Evolutionary conservation across 2,329 filamentous ascomycete genomes (phyloP), one percentile per base, ranked within the genome.

Genomic region (Xylariaceae sp.): DNA sequence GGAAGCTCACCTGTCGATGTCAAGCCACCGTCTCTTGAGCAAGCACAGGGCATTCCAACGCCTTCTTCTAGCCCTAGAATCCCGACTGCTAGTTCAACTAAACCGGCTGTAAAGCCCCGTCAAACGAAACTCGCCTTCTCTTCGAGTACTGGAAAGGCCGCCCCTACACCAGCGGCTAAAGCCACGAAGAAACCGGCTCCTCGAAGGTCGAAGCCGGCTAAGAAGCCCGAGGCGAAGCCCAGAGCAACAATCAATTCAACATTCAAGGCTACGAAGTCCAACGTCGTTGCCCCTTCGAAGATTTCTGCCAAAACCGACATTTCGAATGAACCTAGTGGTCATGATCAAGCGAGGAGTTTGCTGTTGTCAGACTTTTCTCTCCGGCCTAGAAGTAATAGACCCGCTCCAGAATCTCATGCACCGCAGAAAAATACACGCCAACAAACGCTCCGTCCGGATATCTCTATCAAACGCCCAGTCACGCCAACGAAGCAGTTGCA

Each of bases 31-130:
- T 72, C 73, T 30, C 72, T 76, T 35, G 73, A 78, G 52, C 75
- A 77, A 30, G 69, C 74, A 15, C 75, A 79, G 63, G 77, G 78
- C 53, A 84, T 87, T 41, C 80, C 79, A 2, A 87, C 84, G 1
- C 84, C 84, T 5, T 77, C 74, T 53, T 77, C 83, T 17, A 87
- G 82, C 67, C 84, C 84, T 48, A 80, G 76, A 65, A 73, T 78
- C 23, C 73, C 74, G 18, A 73, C 73, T 52, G 69, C 74, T 17
- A 66, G 76, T 13, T 76, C 77, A 39, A 73, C 68, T 60, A 80
- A 77, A 70, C 72, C 68, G 59, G 72, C 66, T 53, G 58, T 64
- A 15, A 80, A 77, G 65, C 63, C 75, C 51, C 85, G 80, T 68
- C 84, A 86, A 67, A 78, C 76, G 63, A 80, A 76, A 62, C 76